Percentiles rank a stretch among this genome's conserved stretches.
phyloP scores from a whole-genome alignment of 441 rosid species.

The Arabidopsis hybrid region DNA sequence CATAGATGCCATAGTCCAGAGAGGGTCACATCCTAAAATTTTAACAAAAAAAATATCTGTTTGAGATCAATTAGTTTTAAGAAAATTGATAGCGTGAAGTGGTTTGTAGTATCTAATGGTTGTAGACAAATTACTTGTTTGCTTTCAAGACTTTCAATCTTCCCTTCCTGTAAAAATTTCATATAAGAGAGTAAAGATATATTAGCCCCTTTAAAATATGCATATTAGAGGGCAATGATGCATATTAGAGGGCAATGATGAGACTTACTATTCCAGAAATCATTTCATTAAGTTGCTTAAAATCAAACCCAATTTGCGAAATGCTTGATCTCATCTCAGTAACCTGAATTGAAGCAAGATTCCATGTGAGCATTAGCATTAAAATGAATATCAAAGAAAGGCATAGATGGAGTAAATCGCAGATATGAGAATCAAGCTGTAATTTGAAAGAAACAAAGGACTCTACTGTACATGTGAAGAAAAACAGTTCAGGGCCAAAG shows the following conservation, averaged over 20 bases:
- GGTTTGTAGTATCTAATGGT: slow-evolving; percentile 11
- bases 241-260: slow-evolving; percentile 19
- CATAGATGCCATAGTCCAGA: slow-evolving; percentile 84
- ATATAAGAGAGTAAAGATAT: not conserved
- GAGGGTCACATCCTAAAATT: slow-evolving; percentile 69
- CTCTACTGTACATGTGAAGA: not conserved
- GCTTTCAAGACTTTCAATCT: slow-evolving; percentile 76
- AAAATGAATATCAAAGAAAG: slow-evolving; percentile 4
- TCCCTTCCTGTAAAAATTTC: slow-evolving; percentile 70
- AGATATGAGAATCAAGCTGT: not conserved
- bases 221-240: slow-evolving; percentile 9
- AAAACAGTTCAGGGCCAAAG: not conserved
- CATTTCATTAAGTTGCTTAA: slow-evolving; percentile 71
- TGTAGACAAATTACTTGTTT: slow-evolving; percentile 62
- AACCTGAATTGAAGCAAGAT: slow-evolving; percentile 57
- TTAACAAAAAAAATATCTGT: slow-evolving; percentile 15
- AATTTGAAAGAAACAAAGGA: slow-evolving; percentile 8
- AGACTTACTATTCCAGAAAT: slow-evolving; percentile 79
- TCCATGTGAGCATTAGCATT: slow-evolving; percentile 28
- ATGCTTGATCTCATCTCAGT: slow-evolving; percentile 72
- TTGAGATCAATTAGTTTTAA: slow-evolving; percentile 13
- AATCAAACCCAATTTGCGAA: slow-evolving; percentile 79
- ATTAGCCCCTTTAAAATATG: slow-evolving; percentile 15
- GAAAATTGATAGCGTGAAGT: slow-evolving; percentile 1
- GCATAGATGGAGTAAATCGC: not conserved